Evolutionary conservation across 2,329 filamentous ascomycete species (phyloP), one percentile per base, ranked within the genome.

Genomic region (Penicillium vulpinum): DNA sequence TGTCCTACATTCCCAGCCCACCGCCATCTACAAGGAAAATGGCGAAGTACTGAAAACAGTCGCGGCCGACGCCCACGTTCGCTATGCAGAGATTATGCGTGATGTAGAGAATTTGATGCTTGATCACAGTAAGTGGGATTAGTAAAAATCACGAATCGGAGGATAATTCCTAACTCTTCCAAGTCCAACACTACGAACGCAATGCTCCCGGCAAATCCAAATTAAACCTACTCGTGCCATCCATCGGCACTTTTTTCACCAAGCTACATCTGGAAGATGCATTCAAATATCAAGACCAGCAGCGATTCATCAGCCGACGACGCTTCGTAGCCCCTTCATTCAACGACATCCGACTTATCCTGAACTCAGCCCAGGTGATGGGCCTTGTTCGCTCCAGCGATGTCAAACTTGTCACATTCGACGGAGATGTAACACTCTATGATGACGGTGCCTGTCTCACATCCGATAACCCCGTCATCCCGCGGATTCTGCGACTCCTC

Each of bases 351-450:
- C 87, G 94, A 2, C 82, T 97, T 24, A 89, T 96, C 50, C 85
- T 99, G 65, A 99, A 99, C 77, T 94, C 94, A 38, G 92, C 94
- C 18, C 94, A 99, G 76, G 82, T 93, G 58, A 92, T 97, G 87
- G 91, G 91, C 38, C 85, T 97, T n/a, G 88, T 91, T 16, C 85
- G 85, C 24, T 79, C 81, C 43, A 88, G 89, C 22, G 83, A 85
- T 5, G 82, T 97, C 9, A 87, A 94, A 65, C 83, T 99, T 4
- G 88, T 96, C 52, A 99, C 94, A 0, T 99, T 99, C 72, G 94
- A 99, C 74, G 94, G 94, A 75, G 94, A 99, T 75, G 92, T 99
- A 49, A 99, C 94, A 1, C 82, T 99, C 22, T 99, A 99, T 73
- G 89, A 92, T 56, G 90, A 99, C 69, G 94, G 94, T 13, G 83